phyloP scores from a whole-genome alignment of 352 stramenopile species.

The Plasmopara halstedii region DNA sequence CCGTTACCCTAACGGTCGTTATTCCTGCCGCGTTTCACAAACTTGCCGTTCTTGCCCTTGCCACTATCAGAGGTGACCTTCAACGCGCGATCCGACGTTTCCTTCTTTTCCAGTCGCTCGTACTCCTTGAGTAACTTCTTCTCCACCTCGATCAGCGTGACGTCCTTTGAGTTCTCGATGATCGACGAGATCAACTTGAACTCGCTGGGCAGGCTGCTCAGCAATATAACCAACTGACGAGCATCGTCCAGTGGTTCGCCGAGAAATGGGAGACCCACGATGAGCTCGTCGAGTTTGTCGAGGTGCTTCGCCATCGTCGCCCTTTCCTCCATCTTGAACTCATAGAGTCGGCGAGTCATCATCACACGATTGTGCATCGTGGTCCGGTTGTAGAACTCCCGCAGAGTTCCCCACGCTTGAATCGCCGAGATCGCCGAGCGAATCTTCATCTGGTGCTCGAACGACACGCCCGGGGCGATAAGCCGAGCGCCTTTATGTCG shows the following conservation, averaged over 20 bases:
- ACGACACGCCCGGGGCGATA: background rate
- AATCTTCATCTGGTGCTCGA: background rate
- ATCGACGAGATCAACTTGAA: background rate
- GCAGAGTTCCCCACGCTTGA: background rate
- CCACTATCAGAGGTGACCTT: no score
- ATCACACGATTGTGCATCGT: background rate
- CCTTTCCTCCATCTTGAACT: background rate
- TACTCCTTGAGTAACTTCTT: background rate
- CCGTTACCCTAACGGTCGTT: no score
- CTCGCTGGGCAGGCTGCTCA: background rate
- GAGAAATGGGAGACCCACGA: background rate
- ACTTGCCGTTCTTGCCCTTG: no score
- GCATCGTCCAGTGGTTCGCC: background rate
- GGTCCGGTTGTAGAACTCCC: background rate
- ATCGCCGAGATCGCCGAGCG: background rate
- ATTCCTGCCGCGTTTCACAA: no score
- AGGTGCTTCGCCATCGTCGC: background rate
- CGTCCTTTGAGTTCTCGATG: background rate
- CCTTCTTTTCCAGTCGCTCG: no score
- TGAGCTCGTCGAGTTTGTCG: background rate
- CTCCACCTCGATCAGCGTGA: background rate
- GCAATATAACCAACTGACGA: background rate
- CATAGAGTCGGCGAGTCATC: background rate
- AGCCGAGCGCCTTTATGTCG: background rate
- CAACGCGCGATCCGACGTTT: no score